Base-by-base conservation (phyloP, 2,329 filamentous ascomycete species). In the Botrytis aclada region DNA sequence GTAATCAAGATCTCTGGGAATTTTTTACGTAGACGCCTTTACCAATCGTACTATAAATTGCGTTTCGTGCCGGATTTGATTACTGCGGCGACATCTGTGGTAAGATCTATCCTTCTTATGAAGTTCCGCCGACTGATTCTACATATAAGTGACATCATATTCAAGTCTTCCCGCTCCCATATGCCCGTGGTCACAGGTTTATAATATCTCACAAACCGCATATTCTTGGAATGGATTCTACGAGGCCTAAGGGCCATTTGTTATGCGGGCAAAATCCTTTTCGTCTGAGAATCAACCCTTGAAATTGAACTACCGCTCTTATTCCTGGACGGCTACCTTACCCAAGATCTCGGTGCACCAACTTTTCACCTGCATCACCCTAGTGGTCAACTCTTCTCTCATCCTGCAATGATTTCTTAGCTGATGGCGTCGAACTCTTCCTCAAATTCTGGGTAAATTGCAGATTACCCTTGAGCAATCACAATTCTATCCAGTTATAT, bases 401-500 rank as follows among this genome's bases (percentile, higher is more conserved):
- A 72, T 69, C 32, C 51, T 72, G 18, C n/a, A 47, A 67, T 29
- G 32, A 20, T 12, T 37, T 34, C n/a, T 22, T 51, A 60, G 45
- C n/a, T 22, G 39, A 51, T 47, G 18, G 3, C 22, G 41, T 65
- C 25, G 39, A 32, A 10, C 29, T 51, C 22, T 43, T 43, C 34
- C 1, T 47, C 9, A 12, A 47, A 34, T 51, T 41, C 47, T 32
- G n/a, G 25, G 54, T 29, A 37, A 34, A 60, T 32, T 60, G 5
- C 20, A 51, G 14, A 60, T 20, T 22, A 60, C 16, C 16, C 45
- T 5, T 34, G 34, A 63, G 69, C 61, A 67, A 58, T 43, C 47
- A 69, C 43, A n/a, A 63, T 22, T 72, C 56, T 73, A 71, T 70
- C 76, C 77, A 77, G 65, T 76, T 76, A 76, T 37, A 74, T 41